Percentiles rank a stretch among this genome's conserved stretches.
Conservation (phyloP, 768 basidiomycete species). For the Suillus fuscotomentosus region DNA sequence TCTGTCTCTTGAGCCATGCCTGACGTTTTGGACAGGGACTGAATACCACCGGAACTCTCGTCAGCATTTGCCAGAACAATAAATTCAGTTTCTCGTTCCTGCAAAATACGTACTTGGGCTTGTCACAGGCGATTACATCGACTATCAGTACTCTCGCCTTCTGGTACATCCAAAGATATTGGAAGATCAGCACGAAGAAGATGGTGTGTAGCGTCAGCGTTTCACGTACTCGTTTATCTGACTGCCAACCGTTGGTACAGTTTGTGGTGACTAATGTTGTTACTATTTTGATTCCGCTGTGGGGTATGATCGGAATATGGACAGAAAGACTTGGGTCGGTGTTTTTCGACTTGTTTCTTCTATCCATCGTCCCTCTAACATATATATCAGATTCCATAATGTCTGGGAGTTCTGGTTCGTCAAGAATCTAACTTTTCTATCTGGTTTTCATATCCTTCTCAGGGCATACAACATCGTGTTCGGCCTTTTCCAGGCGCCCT, state of each 20-base stretch:
- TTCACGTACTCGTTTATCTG: background rate
- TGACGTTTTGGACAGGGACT: conserved; percentile 50
- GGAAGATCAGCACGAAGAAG: conserved; percentile 76
- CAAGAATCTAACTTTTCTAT: background rate
- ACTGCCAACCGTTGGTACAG: conserved; percentile 35
- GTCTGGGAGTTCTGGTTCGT: conserved; percentile 84
- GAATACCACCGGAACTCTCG: conserved; percentile 76
- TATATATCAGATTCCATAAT: conserved; percentile 60
- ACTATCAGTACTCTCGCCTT: conserved; percentile 71
- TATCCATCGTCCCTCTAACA: background rate
- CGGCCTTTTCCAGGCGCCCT: conserved; percentile 83
- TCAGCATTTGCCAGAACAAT: conserved; percentile 77
- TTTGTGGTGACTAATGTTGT: conserved; percentile 76
- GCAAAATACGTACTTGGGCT: conserved; percentile 75
- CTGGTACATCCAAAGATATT: conserved; percentile 81
- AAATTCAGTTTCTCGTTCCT: conserved; percentile 81
- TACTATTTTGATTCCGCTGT: conserved; percentile 75
- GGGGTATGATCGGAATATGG: conserved; percentile 89
- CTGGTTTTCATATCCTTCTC: conserved; percentile 1
- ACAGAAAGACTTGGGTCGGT: conserved; percentile 65
- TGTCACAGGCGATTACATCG: conserved; percentile 74
- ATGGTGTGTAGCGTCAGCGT: conserved; percentile 49
- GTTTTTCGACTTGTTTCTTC: background rate
- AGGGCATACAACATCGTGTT: conserved; percentile 82
- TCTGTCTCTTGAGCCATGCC: background rate